Evolutionary conservation across 179 eudicot species (phyloP).

Genomic region (Silene noctiflora): DNA sequence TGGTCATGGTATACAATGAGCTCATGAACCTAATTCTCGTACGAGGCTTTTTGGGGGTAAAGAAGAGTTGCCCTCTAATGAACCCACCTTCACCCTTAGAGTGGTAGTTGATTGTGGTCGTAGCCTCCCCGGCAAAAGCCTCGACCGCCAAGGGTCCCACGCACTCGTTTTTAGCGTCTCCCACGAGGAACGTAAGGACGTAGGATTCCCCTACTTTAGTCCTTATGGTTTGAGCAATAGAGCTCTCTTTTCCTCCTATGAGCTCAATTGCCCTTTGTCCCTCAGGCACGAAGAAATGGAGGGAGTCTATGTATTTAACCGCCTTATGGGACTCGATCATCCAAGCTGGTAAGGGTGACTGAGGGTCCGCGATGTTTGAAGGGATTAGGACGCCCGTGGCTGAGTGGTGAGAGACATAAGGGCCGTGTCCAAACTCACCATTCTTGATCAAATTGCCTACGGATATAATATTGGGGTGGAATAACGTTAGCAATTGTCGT

Average conservation of each 20-base stretch:
- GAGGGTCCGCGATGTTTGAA: slow-evolving; percentile 60
- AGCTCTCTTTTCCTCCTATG: slow-evolving; percentile 66
- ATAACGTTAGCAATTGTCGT: neutral
- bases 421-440: slow-evolving; percentile 76
- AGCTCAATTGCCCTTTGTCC: slow-evolving; percentile 67
- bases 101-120: slow-evolving; percentile 37
- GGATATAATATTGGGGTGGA: neutral
- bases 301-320: slow-evolving; percentile 60
- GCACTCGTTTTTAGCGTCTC: slow-evolving; percentile 54
- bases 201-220: slow-evolving; percentile 45
- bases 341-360: slow-evolving; percentile 73
- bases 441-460: slow-evolving; percentile 69
- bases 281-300: slow-evolving; percentile 50
- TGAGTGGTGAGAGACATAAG: slow-evolving; percentile 56
- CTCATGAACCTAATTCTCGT: slow-evolving; percentile 58
- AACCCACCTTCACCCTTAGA: slow-evolving; percentile 60
- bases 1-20: slow-evolving; percentile 51
- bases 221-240: slow-evolving; percentile 48
- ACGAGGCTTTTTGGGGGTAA: slow-evolving; percentile 30
- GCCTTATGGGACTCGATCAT: slow-evolving; percentile 68
- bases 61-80: slow-evolving; percentile 32
- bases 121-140: slow-evolving; percentile 44
- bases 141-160: slow-evolving; percentile 55
- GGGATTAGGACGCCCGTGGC: slow-evolving; percentile 64
- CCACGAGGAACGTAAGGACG: slow-evolving; percentile 46